Percentiles rank a stretch among this genome's conserved stretches.
These are phyloP conservation scores for Pezicula radicicola DNA, from an alignment of 2,329 filamentous ascomycete genomes.

Conservation along the genomic window DNA sequence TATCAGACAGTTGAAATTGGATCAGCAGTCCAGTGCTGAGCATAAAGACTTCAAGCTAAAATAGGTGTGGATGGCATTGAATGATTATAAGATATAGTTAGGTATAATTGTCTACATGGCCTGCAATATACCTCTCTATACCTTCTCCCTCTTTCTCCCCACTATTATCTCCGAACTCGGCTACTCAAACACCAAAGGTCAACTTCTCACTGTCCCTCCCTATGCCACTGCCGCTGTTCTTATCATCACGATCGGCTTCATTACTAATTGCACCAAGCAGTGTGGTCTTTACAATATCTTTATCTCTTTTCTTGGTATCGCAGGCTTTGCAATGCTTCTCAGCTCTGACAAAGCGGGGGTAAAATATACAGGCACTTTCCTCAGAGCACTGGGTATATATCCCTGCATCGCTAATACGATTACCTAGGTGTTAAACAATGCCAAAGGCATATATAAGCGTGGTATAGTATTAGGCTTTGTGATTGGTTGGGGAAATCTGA, in stretches of 20 bases:
- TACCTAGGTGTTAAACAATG: slow-evolving; percentile 84
- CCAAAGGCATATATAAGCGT: slow-evolving; percentile 87
- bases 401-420: slow-evolving; percentile 85
- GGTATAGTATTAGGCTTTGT: slow-evolving; percentile 85
- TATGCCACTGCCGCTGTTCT: slow-evolving; percentile 69
- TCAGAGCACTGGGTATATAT: slow-evolving; percentile 86
- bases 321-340: slow-evolving; percentile 78
- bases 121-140: slow-evolving; percentile 67
- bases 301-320: slow-evolving; percentile 68
- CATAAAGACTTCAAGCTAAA: slow-evolving; percentile 72
- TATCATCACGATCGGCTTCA: slow-evolving; percentile 67
- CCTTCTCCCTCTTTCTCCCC: slow-evolving; percentile 75
- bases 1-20: slow-evolving; percentile 63
- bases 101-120: slow-evolving; percentile 79
- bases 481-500: slow-evolving; percentile 91
- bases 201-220: slow-evolving; percentile 72
- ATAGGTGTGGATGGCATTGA: slow-evolving; percentile 69
- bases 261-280: slow-evolving; percentile 70
- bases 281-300: slow-evolving; percentile 79
- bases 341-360: slow-evolving; percentile 60
- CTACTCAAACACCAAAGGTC: slow-evolving; percentile 58
- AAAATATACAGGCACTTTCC: slow-evolving; percentile 80
- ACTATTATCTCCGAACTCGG: slow-evolving; percentile 65
- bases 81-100: slow-evolving; percentile 81
- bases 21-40: slow-evolving; percentile 70